Percentiles rank a stretch among this genome's conserved stretches.
phyloP scores from a whole-genome alignment of 2,329 filamentous ascomycete species.

The Bipolaris gigantea region DNA sequence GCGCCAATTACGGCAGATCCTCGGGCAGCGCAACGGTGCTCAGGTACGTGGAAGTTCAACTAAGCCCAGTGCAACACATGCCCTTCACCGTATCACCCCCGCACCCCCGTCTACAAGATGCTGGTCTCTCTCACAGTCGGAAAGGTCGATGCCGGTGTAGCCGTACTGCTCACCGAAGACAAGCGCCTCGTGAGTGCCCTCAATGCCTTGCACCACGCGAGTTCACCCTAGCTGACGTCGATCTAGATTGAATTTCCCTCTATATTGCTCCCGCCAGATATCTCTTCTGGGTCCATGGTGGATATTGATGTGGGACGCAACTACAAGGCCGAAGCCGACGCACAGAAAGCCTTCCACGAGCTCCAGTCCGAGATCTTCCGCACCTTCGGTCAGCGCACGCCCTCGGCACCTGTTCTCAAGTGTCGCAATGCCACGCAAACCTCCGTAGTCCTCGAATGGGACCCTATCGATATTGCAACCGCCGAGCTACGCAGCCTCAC shows the following conservation, averaged over 20 bases:
- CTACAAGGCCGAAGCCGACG: slow-evolving; percentile 71
- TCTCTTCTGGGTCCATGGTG: slow-evolving; percentile 94
- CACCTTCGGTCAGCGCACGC: slow-evolving; percentile 81
- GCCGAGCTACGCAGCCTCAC: slow-evolving; percentile 87
- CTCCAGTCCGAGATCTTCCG: slow-evolving; percentile 89
- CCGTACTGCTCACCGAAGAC: slow-evolving; percentile 93
- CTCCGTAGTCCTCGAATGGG: slow-evolving; percentile 98
- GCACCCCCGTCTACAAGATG: slow-evolving; percentile 59
- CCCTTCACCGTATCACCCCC: not conserved
- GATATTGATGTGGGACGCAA: slow-evolving; percentile 96
- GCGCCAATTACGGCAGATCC: slow-evolving; percentile 5
- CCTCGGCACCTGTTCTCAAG: slow-evolving; percentile 75
- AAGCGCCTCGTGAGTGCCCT: slow-evolving; percentile 78
- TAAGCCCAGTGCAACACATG: slow-evolving; percentile 4
- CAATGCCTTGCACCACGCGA: slow-evolving; percentile 20
- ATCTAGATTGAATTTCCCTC: slow-evolving; percentile 95
- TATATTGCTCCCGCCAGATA: slow-evolving; percentile 92
- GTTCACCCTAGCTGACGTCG: slow-evolving; percentile 27
- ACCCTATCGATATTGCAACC: slow-evolving; percentile 88
- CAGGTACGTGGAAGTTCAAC: slow-evolving; percentile 12
- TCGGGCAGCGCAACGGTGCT: slow-evolving; percentile 11
- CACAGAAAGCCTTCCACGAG: slow-evolving; percentile 73
- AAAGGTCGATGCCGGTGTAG: slow-evolving; percentile 98
- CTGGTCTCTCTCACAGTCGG: slow-evolving; percentile 96
- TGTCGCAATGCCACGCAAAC: slow-evolving; percentile 98